Conservation (phyloP, 2,329 filamentous ascomycete species). For the Fusarium bulbicola region DNA sequence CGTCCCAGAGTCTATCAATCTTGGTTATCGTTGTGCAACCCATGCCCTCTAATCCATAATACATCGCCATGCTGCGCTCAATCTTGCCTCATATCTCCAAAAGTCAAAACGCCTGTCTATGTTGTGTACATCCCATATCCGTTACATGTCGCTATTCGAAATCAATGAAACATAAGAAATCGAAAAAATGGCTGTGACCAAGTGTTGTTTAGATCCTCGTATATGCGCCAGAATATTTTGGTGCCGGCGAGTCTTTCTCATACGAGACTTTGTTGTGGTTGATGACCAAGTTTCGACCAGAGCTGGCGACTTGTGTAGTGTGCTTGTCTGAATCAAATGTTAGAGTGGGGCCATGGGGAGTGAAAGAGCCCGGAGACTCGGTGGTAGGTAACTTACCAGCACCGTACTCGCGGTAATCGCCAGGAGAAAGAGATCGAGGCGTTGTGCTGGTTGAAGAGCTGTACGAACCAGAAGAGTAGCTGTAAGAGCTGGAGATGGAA, state of each 20-base stretch:
- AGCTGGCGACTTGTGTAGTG: constrained; percentile 35
- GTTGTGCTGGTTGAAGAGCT: constrained; percentile 39
- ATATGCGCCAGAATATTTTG: constrained; percentile 41
- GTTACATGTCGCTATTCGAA: constrained; percentile 27
- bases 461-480: constrained; percentile 42
- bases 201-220: neutral
- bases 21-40: constrained; percentile 8
- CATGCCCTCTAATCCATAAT: constrained; percentile 28
- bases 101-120: constrained; percentile 37
- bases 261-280: constrained; percentile 46
- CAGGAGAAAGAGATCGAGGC: constrained; percentile 43
- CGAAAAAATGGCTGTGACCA: neutral
- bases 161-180: constrained; percentile 4
- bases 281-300: constrained; percentile 43
- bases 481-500: constrained; percentile 43
- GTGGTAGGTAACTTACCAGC: constrained; percentile 41
- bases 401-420: constrained; percentile 45
- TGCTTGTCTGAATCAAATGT: constrained; percentile 39
- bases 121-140: constrained; percentile 23
- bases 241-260: constrained; percentile 45
- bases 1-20: constrained; percentile 15
- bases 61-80: constrained; percentile 26
- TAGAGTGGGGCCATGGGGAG: constrained; percentile 24
- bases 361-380: constrained; percentile 9
- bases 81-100: constrained; percentile 12